phyloP scores from a whole-genome alignment of 371 early-diverging fungal species.

The Apophysomyces ossiformis region DNA sequence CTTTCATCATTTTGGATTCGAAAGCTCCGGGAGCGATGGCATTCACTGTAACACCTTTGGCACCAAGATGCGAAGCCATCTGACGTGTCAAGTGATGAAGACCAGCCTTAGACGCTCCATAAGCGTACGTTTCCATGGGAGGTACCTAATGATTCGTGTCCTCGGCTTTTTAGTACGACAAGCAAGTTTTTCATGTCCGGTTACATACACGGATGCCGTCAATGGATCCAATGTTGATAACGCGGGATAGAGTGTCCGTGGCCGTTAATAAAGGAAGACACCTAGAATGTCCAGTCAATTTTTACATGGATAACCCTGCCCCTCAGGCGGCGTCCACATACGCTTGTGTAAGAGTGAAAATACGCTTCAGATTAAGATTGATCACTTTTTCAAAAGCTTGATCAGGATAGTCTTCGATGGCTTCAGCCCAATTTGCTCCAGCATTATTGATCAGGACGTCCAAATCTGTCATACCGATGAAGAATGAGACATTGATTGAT shows the following conservation, averaged over 20 bases:
- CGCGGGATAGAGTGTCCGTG: constrained; percentile 40
- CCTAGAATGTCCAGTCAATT: constrained; percentile 19
- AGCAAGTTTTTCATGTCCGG: not conserved
- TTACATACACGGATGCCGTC: constrained; percentile 64
- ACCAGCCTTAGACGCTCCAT: constrained; percentile 81
- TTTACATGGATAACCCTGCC: not conserved
- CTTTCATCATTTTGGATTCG: constrained; percentile 87
- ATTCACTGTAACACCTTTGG: constrained; percentile 74
- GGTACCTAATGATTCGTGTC: constrained; percentile 13
- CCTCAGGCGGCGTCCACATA: constrained; percentile 34
- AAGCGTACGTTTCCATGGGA: constrained; percentile 66
- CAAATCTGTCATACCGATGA: constrained; percentile 51
- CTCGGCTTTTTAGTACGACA: not conserved
- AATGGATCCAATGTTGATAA: constrained; percentile 74
- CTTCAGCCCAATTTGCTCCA: constrained; percentile 73
- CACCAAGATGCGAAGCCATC: constrained; percentile 67
- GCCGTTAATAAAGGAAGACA: constrained; percentile 76
- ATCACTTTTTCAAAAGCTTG: constrained; percentile 75
- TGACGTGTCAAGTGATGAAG: constrained; percentile 75
- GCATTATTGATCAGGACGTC: constrained; percentile 87
- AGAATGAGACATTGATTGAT: not conserved
- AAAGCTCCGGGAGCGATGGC: constrained; percentile 92
- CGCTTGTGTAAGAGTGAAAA: constrained; percentile 84
- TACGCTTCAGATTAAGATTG: constrained; percentile 83
- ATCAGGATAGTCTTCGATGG: constrained; percentile 67